Evolutionary conservation across 257 asterid species (phyloP).

Genomic region (Ehretia macrophylla): DNA sequence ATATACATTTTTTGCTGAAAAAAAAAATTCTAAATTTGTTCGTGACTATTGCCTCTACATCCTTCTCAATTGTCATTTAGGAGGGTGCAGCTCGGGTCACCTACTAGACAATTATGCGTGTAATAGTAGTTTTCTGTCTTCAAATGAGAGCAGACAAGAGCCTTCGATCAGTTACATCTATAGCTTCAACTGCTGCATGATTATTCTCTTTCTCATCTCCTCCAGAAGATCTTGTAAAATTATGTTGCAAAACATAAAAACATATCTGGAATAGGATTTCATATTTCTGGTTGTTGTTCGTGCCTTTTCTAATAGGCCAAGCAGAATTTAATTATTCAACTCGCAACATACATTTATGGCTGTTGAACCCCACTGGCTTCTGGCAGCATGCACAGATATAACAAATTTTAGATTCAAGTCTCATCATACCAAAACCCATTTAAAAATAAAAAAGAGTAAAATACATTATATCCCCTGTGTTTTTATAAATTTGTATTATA

Average conservation of each 20-base stretch:
- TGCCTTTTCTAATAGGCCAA: conserved; percentile 27
- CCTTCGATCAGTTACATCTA: neutral
- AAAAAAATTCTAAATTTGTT: too few relatives aligned
- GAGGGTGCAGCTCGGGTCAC: conserved; percentile 60
- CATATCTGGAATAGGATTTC: conserved; percentile 18
- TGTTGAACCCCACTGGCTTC: neutral
- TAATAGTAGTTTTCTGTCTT: conserved; percentile 36
- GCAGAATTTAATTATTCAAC: too few relatives aligned
- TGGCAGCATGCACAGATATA: too few relatives aligned
- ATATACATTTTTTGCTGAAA: too few relatives aligned
- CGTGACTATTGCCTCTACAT: too few relatives aligned
- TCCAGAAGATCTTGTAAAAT: neutral
- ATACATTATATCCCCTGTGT: too few relatives aligned
- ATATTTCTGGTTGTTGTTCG: conserved; percentile 17
- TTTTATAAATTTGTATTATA: too few relatives aligned
- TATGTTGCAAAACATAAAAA: neutral
- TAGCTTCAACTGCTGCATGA: conserved; percentile 14
- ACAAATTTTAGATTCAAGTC: too few relatives aligned
- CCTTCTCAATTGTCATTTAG: conserved; percentile 26
- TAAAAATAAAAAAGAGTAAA: too few relatives aligned
- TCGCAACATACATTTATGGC: conserved; percentile 2
- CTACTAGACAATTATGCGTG: conserved; percentile 32
- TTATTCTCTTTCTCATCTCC: conserved; percentile 6
- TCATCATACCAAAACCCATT: too few relatives aligned
- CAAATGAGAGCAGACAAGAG: neutral